phyloP scores from a whole-genome alignment of 163 green algal species.

The Dunaliella salina region DNA sequence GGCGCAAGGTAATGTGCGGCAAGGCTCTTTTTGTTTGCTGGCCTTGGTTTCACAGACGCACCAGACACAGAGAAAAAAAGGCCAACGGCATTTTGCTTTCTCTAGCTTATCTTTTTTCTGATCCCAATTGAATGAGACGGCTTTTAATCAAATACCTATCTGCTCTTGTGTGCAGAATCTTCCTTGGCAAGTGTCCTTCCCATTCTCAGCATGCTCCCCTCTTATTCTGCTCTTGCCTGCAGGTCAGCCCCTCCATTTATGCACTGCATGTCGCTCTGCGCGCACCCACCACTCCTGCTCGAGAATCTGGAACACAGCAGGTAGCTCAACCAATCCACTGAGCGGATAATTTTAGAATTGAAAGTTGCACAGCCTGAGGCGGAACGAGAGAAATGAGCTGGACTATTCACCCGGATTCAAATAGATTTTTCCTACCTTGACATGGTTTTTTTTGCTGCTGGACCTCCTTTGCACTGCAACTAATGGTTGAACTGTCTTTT shows the following conservation, averaged over 20 bases:
- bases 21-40: neutral
- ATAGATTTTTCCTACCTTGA: no score
- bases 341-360: no score
- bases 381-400: no score
- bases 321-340: no score
- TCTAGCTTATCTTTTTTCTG: neutral
- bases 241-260: slow-evolving; percentile 1
- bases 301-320: no score
- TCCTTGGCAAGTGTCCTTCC: neutral
- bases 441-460: no score
- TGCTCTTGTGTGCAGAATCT: no score
- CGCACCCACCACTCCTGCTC: neutral
- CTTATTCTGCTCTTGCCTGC: neutral
- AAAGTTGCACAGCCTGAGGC: no score
- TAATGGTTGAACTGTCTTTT: no score
- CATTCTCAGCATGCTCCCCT: neutral
- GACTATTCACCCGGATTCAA: no score
- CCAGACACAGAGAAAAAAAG: neutral
- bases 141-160: neutral
- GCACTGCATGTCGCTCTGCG: neutral
- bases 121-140: neutral
- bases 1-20: neutral
- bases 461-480: no score
- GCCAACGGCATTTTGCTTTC: neutral
- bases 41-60: neutral